A percentile compares a stretch with the other conserved stretches of the same genome.
These are phyloP conservation scores for Lepiota brunneoincarnata DNA, from an alignment of 768 basidiomycete species.

Conservation along the genomic window DNA sequence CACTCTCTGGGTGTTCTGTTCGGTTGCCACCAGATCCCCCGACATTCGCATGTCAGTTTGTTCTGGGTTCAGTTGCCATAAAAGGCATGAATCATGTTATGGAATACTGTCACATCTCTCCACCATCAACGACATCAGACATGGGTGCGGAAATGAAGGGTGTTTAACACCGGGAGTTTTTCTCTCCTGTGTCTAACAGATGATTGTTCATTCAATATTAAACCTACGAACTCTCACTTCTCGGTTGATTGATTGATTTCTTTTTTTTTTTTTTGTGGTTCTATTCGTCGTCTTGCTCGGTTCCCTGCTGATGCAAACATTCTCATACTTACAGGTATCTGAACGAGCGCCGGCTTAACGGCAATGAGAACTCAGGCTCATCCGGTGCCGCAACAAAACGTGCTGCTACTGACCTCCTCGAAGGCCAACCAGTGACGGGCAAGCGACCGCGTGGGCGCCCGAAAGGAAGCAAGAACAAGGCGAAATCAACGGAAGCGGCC, in stretches of 20 bases:
- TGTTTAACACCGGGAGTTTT: neutral
- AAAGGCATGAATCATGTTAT: constrained; percentile 1
- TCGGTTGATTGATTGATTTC: neutral
- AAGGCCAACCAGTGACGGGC: constrained; percentile 21
- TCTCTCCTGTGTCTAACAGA: constrained; percentile 11
- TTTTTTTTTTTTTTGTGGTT: neutral
- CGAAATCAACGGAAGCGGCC: constrained; percentile 15
- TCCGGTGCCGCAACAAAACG: constrained; percentile 28
- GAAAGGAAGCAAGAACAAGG: constrained; percentile 66
- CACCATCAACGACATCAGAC: neutral
- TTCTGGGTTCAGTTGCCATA: neutral
- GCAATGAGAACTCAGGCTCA: constrained; percentile 29
- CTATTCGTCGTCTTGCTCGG: neutral
- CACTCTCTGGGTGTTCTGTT: neutral
- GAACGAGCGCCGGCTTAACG: constrained; percentile 58
- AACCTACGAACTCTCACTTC: no score
- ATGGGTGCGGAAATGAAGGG: neutral
- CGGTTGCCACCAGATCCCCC: neutral
- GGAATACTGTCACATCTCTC: constrained; percentile 2
- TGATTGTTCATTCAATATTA: no score
- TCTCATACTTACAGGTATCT: constrained; percentile 45
- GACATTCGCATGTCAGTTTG: neutral
- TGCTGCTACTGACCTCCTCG: constrained; percentile 19
- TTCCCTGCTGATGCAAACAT: neutral
- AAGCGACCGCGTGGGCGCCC: constrained; percentile 67